A percentile compares a stretch with the other conserved stretches of the same genome.
These are phyloP conservation scores for Juglanconis sp. DNA, from an alignment of 2,329 filamentous ascomycete species.

Conservation along the genomic window DNA sequence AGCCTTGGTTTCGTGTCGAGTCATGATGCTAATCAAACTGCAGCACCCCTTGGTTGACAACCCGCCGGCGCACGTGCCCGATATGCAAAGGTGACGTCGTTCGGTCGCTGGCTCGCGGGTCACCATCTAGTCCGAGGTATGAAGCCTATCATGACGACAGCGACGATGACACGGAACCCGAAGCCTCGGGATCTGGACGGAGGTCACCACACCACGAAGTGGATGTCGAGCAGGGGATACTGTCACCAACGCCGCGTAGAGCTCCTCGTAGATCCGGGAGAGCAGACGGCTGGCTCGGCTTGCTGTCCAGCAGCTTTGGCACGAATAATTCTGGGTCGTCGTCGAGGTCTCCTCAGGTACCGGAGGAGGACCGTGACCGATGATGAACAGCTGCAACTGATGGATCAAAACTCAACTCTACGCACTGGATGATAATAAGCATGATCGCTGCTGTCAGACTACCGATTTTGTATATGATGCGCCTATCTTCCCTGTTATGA, in stretches of 20 bases:
- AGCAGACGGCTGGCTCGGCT: slow-evolving; percentile 11
- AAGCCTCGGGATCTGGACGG: slow-evolving; percentile 16
- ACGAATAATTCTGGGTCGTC: slow-evolving; percentile 8
- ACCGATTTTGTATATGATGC: neutral
- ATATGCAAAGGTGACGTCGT: slow-evolving; percentile 99
- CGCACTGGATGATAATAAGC: neutral
- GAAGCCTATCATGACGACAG: slow-evolving; percentile 54
- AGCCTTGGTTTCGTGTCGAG: neutral
- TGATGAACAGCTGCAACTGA: neutral
- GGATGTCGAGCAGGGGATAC: slow-evolving; percentile 44
- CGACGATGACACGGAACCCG: slow-evolving; percentile 37
- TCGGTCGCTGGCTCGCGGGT: slow-evolving; percentile 56
- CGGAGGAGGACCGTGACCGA: slow-evolving; percentile 16
- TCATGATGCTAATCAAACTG: slow-evolving; percentile 23
- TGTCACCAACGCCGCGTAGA: slow-evolving; percentile 22
- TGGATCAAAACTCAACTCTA: too few relatives aligned
- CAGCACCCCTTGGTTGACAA: slow-evolving; percentile 95
- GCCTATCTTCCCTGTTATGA: neutral
- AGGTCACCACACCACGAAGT: slow-evolving; percentile 25
- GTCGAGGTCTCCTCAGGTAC: neutral
- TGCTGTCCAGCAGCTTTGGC: slow-evolving; percentile 16
- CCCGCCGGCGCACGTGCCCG: slow-evolving; percentile 90
- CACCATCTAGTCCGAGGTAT: slow-evolving; percentile 49
- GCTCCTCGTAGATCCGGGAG: slow-evolving; percentile 1
- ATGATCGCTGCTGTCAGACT: neutral